A percentile compares a stretch with the other conserved stretches of the same genome.
phyloP scores from a whole-genome alignment of 1,284 basidiomycete genomes.

The Rhizoctonia solani region DNA sequence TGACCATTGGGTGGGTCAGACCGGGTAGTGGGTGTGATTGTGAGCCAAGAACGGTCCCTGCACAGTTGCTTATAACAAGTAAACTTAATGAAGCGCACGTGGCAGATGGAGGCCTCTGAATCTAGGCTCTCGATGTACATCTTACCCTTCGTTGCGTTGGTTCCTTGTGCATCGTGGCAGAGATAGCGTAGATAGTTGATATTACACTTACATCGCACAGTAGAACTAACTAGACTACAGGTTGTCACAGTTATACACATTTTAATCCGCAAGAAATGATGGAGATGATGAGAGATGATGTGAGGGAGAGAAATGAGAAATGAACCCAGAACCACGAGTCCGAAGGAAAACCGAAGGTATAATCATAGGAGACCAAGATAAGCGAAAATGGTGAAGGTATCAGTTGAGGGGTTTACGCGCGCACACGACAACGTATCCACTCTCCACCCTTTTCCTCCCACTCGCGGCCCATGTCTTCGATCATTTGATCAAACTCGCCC shows the following conservation, averaged over 20 bases:
- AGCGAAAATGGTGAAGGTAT: not conserved
- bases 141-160: too few relatives aligned
- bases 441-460: slow-evolving; percentile 30
- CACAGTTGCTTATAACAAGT: too few relatives aligned
- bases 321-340: not conserved
- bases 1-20: too few relatives aligned
- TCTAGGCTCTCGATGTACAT: too few relatives aligned
- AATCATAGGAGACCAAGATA: not conserved
- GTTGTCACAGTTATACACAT: not conserved
- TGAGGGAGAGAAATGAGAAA: not conserved
- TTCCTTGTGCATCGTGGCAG: not conserved
- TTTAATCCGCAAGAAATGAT: not conserved
- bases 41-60: too few relatives aligned
- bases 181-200: not conserved
- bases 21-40: too few relatives aligned
- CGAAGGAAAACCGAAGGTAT: not conserved
- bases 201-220: not conserved
- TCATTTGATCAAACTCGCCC: slow-evolving; percentile 31
- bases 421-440: slow-evolving; percentile 30
- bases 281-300: not conserved
- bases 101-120: too few relatives aligned
- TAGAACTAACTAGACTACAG: not conserved
- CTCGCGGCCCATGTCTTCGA: slow-evolving; percentile 30
- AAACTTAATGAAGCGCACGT: too few relatives aligned
- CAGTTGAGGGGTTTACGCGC: slow-evolving; percentile 31